phyloP scores from a whole-genome alignment of 345 rosid species.

The Eucalyptus marginata region DNA sequence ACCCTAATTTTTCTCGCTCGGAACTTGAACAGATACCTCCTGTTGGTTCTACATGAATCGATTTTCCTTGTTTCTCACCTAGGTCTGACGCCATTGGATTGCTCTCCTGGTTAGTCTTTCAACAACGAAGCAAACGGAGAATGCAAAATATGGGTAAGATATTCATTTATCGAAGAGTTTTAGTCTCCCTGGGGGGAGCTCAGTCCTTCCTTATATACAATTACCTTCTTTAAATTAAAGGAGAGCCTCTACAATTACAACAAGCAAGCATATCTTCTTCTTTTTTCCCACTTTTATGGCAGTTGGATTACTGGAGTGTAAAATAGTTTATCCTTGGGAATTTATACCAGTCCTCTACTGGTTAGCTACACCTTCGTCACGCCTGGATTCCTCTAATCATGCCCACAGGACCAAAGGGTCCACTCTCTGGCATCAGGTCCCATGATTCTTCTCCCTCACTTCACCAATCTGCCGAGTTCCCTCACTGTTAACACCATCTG shows the following conservation, averaged over 20 bases:
- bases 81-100: not conserved
- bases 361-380: not conserved
- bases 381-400: not conserved
- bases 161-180: too few species aligned
- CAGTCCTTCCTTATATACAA: too few species aligned
- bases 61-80: fast-evolving
- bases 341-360: not conserved
- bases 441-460: too few species aligned
- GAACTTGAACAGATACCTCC: too few species aligned
- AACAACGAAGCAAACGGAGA: fast-evolving
- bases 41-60: too few species aligned
- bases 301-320: too few species aligned
- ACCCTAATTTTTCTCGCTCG: fast-evolving
- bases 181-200: too few species aligned
- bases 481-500: too few species aligned
- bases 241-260: not conserved
- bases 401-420: not conserved
- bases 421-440: not conserved
- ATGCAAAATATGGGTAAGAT: too few species aligned
- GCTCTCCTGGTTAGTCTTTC: not conserved
- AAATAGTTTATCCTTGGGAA: too few species aligned
- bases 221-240: fast-evolving
- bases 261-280: not conserved
- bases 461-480: too few species aligned
- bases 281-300: too few species aligned